A percentile compares a stretch with the other conserved stretches of the same genome.
Conservation (phyloP, 2,329 filamentous ascomycete species). For the Dactylonectria estremocensis region DNA sequence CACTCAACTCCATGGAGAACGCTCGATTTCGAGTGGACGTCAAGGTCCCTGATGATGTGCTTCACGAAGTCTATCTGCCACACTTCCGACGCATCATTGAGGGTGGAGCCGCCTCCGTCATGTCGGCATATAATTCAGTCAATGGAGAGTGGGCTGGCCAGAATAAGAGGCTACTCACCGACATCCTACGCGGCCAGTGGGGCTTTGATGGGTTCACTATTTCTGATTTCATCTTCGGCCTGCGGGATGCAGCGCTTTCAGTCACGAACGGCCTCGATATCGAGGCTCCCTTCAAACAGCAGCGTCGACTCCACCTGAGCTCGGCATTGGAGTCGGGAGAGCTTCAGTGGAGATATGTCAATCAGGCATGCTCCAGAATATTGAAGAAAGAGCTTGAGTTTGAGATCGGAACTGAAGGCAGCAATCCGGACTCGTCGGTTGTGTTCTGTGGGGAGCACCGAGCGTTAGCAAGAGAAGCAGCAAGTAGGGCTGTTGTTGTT, state of each 20-base stretch:
- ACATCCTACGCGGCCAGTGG: conserved; percentile 39
- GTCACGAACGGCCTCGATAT: conserved; percentile 41
- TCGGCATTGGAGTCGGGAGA: conserved; percentile 11
- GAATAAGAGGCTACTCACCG: conserved; percentile 32
- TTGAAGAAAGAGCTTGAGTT: conserved; percentile 28
- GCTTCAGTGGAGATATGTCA: conserved; percentile 17
- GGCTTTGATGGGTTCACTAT: conserved; percentile 38
- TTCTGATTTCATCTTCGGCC: conserved; percentile 39
- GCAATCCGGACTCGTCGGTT: neutral
- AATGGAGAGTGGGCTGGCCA: conserved; percentile 39
- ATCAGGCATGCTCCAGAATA: conserved; percentile 25
- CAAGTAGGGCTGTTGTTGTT: conserved; percentile 39
- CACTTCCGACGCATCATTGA: conserved; percentile 40
- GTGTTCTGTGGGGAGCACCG: conserved; percentile 41
- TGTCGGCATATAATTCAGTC: conserved; percentile 43
- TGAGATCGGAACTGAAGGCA: neutral
- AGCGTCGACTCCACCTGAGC: neutral
- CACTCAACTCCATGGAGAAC: conserved; percentile 45
- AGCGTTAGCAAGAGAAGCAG: conserved; percentile 33
- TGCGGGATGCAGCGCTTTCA: conserved; percentile 32
- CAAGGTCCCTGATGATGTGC: conserved; percentile 30
- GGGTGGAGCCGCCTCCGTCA: conserved; percentile 34
- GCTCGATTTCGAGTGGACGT: conserved; percentile 43
- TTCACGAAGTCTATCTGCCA: conserved; percentile 41
- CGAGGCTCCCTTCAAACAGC: conserved; percentile 39